Evolutionary conservation across 2,329 filamentous ascomycete species (phyloP).

Genomic region (Rhinocladiella mackenziei): DNA sequence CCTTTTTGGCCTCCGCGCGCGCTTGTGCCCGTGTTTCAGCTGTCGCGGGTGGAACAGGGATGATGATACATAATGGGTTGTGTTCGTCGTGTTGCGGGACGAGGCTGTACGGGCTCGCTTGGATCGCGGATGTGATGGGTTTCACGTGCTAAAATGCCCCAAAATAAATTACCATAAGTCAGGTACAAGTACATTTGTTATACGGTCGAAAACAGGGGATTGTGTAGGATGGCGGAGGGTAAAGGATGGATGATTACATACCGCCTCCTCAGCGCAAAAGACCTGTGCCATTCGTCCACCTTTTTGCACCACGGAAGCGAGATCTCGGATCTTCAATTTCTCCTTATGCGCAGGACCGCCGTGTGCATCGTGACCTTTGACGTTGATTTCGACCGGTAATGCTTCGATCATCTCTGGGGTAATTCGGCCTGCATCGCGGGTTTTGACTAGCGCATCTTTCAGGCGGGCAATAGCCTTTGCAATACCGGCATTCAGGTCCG

Average conservation of each 20-base stretch:
- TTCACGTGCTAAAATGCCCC: conserved; percentile 40
- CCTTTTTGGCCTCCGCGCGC: conserved; percentile 39
- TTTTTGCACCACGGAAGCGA: conserved; percentile 65
- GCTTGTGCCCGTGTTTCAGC: conserved; percentile 45
- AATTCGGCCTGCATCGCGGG: conserved; percentile 59
- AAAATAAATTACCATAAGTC: background rate
- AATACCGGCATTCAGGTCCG: conserved; percentile 54
- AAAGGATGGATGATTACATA: conserved; percentile 32
- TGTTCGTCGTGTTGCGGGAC: conserved; percentile 42
- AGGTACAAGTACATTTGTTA: background rate
- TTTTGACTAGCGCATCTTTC: conserved; percentile 58
- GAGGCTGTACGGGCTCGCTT: conserved; percentile 41
- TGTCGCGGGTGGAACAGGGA: conserved; percentile 46
- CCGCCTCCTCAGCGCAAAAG: conserved; percentile 61
- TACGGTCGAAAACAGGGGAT: background rate
- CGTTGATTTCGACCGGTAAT: conserved; percentile 56
- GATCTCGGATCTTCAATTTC: conserved; percentile 54
- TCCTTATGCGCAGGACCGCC: conserved; percentile 27
- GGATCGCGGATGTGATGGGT: conserved; percentile 42
- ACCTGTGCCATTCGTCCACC: conserved; percentile 58
- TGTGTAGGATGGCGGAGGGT: background rate
- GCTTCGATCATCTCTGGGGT: conserved; percentile 60
- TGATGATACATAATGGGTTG: conserved; percentile 44
- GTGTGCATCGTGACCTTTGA: conserved; percentile 51
- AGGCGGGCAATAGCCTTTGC: conserved; percentile 53